Evolutionary conservation across 2,329 filamentous ascomycete species (phyloP).

Genomic region (Hymenoscyphus salicellus): DNA sequence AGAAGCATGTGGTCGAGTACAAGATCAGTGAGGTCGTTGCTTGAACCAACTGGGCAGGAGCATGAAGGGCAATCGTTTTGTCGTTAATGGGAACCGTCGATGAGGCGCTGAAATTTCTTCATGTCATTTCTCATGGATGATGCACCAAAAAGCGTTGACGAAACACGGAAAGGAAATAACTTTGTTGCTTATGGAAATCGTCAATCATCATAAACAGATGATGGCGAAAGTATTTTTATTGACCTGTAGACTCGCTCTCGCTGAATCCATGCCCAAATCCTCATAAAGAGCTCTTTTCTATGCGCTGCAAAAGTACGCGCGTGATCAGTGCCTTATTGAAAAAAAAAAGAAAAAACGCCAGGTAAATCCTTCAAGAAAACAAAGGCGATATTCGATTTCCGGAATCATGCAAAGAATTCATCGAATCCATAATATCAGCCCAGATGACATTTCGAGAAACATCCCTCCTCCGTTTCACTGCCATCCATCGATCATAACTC

Average conservation of each 20-base stretch:
- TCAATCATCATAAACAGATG: not conserved
- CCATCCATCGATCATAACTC: constrained; percentile 14
- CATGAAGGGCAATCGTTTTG: too few relatives aligned
- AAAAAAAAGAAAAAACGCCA: constrained; percentile 25
- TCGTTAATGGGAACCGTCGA: not conserved
- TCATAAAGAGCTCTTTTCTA: not conserved
- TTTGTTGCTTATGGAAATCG: not conserved
- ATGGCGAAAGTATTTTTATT: not conserved
- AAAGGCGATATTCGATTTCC: constrained; percentile 22
- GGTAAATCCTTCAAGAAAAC: constrained; percentile 20
- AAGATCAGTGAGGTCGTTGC: constrained; percentile 42
- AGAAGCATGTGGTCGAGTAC: constrained; percentile 41
- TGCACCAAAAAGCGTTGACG: too few relatives aligned
- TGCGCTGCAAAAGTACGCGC: not conserved
- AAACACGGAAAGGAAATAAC: not conserved
- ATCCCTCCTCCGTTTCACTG: constrained; percentile 10
- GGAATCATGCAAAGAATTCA: constrained; percentile 22
- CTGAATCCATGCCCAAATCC: not conserved
- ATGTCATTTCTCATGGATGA: too few relatives aligned
- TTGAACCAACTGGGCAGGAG: constrained; percentile 2
- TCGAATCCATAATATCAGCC: constrained; percentile 19
- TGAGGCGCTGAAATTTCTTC: too few relatives aligned
- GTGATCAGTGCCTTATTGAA: constrained; percentile 8
- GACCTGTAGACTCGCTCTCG: not conserved
- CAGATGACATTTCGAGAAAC: constrained; percentile 9